A percentile compares a stretch with the other conserved stretches of the same genome.
Conservation (phyloP, 2,329 filamentous ascomycete genomes). For the Coleophoma eucalyptorum region DNA sequence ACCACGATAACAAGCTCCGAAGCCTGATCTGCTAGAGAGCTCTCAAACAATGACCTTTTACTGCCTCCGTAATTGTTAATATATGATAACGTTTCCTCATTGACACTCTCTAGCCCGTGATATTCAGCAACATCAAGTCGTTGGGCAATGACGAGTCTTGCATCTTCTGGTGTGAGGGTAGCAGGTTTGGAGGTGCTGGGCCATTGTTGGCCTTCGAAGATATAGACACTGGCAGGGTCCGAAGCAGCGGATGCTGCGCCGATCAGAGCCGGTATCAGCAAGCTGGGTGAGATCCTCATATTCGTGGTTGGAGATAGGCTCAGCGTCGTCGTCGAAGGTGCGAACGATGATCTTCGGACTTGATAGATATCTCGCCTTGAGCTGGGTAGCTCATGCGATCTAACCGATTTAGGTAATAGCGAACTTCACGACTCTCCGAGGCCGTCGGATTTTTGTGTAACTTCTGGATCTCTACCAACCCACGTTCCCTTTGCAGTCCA, state of each 20-base stretch:
- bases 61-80: slow-evolving; percentile 58
- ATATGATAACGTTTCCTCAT: slow-evolving; percentile 41
- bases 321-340: not conserved
- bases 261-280: slow-evolving; percentile 32
- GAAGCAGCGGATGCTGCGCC: slow-evolving; percentile 30
- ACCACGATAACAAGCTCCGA: slow-evolving; percentile 56
- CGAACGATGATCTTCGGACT: no score
- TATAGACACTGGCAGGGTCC: slow-evolving; percentile 47
- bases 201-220: slow-evolving; percentile 31
- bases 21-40: slow-evolving; percentile 15
- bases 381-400: no score
- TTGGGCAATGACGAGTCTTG: slow-evolving; percentile 55
- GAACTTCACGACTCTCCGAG: no score
- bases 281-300: slow-evolving; percentile 37
- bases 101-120: slow-evolving; percentile 38
- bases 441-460: no score
- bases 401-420: no score
- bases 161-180: slow-evolving; percentile 38
- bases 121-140: slow-evolving; percentile 42
- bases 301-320: slow-evolving; percentile 11
- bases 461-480: no score
- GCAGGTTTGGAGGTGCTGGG: slow-evolving; percentile 41
- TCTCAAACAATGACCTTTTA: slow-evolving; percentile 46
- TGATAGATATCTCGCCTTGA: no score
- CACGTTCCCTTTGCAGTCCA: no score